These are phyloP conservation scores for Musa schizocarpa DNA, from an alignment of 176 grass and related monocot genomes.

Conservation along the genomic window DNA sequence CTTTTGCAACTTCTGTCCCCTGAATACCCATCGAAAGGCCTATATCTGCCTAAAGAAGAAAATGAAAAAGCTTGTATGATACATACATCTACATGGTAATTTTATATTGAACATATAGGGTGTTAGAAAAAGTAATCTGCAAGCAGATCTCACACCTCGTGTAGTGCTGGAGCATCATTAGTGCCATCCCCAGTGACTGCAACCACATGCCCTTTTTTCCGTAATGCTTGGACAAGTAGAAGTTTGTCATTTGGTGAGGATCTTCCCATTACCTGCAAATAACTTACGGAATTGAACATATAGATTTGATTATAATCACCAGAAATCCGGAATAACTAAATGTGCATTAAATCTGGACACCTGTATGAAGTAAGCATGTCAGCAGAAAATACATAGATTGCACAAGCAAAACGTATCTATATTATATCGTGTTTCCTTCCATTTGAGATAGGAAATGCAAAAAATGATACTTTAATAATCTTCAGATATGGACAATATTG, in stretches of 20 bases:
- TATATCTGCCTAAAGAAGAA: conserved; percentile 80
- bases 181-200: conserved; percentile 97
- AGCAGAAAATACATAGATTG: background rate
- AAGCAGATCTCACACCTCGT: conserved; percentile 44
- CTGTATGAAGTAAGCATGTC: background rate
- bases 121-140: background rate
- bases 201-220: conserved; percentile 67
- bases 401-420: no score
- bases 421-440: no score
- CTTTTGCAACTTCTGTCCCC: conserved; percentile 99
- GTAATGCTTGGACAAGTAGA: conserved; percentile 74
- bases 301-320: background rate
- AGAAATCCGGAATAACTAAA: background rate
- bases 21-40: conserved; percentile 96
- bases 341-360: background rate
- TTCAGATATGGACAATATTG: no score
- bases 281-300: background rate
- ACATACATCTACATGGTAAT: background rate
- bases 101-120: background rate
- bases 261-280: conserved; percentile 75
- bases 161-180: conserved; percentile 91
- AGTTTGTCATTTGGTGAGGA: conserved; percentile 97
- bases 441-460: no score
- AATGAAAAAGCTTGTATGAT: conserved; percentile 1
- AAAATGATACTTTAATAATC: no score